Percentiles rank a stretch among this genome's conserved stretches.
These are phyloP conservation scores for Trebouxia sp. DNA, from an alignment of 139 green algal species.

Conservation along the genomic window DNA sequence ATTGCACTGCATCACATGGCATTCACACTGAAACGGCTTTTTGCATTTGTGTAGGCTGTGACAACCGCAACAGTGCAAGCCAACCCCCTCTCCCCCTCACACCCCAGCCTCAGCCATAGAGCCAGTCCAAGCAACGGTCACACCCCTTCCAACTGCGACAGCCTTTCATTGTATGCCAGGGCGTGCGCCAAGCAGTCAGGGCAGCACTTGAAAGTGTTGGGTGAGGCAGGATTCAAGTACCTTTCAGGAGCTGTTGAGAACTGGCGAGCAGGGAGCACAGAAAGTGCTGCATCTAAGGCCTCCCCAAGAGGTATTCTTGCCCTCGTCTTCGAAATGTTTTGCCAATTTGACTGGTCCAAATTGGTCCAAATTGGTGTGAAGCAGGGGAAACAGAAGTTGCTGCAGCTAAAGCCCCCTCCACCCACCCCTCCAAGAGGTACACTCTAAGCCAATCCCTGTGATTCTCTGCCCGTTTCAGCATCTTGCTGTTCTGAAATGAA, in stretches of 20 bases:
- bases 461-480: no score
- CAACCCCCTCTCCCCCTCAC: neutral
- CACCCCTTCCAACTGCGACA: neutral
- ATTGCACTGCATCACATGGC: neutral
- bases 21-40: neutral
- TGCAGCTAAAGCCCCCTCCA: no score
- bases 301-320: neutral
- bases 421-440: no score
- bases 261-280: neutral
- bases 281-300: neutral
- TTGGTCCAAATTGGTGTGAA: neutral
- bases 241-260: constrained; percentile 11
- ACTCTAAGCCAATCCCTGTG: no score
- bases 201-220: constrained; percentile 15
- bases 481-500: no score
- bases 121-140: neutral
- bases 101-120: neutral
- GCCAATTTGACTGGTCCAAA: neutral
- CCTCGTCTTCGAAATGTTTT: neutral
- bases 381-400: neutral
- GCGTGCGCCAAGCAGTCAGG: constrained; percentile 5
- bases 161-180: constrained; percentile 14
- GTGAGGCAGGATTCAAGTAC: constrained; percentile 14
- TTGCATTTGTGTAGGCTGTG: neutral
- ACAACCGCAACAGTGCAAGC: neutral